Evolutionary conservation across 75 land plant genomes (phyloP).

Genomic region (Cryptomeria japonica): DNA sequence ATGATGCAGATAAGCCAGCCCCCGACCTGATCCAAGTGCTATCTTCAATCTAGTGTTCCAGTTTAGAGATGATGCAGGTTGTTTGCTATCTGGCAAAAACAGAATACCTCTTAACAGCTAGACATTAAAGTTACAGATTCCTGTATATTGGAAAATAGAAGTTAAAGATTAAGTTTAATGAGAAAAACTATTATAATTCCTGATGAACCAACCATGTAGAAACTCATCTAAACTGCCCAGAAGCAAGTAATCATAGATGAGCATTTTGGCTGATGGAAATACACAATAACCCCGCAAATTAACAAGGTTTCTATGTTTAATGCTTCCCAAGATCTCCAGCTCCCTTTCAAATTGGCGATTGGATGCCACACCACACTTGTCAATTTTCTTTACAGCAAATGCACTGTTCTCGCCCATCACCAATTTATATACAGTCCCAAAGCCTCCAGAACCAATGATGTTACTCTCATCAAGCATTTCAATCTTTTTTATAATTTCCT

Average conservation of each 20-base stretch:
- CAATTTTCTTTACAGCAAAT: slow-evolving; percentile 91
- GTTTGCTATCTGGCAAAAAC: slow-evolving; percentile 25
- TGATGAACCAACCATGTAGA: slow-evolving; percentile 66
- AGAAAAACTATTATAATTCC: background rate
- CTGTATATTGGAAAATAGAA: background rate
- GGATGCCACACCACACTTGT: slow-evolving; percentile 50
- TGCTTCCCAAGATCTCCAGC: slow-evolving; percentile 82
- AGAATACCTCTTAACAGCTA: background rate
- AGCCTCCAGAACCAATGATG: slow-evolving; percentile 91
- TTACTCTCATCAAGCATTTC: slow-evolving; percentile 81
- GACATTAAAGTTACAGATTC: background rate
- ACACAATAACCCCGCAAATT: slow-evolving; percentile 86
- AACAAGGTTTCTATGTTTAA: slow-evolving; percentile 94
- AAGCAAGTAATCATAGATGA: slow-evolving; percentile 84
- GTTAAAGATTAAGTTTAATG: background rate
- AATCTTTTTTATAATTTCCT: slow-evolving; percentile 72
- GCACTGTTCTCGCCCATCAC: slow-evolving; percentile 86
- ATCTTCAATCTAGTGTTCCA: slow-evolving; percentile 79
- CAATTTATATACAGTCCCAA: slow-evolving; percentile 92
- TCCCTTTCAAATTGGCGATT: slow-evolving; percentile 86
- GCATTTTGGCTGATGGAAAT: slow-evolving; percentile 73
- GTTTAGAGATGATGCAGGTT: slow-evolving; percentile 39
- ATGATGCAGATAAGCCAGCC: slow-evolving; percentile 88
- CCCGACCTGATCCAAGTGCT: slow-evolving; percentile 85
- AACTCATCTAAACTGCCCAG: slow-evolving; percentile 77